Evolutionary conservation across 1,284 basidiomycete genomes (phyloP), one percentile per base, ranked within the genome.

Genomic region (Phaffia rhodozyma): DNA sequence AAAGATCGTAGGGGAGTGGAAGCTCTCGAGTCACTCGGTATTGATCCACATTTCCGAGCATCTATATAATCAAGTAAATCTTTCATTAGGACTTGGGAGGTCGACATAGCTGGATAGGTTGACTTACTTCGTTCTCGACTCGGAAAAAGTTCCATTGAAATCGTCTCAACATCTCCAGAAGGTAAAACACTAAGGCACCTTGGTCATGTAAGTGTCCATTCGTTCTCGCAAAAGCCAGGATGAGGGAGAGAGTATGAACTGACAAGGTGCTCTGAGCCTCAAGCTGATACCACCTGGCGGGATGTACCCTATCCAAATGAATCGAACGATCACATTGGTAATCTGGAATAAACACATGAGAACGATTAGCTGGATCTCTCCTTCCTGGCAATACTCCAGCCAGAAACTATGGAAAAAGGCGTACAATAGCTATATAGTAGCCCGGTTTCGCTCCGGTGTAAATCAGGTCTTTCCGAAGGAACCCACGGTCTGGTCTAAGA

Each of bases 111-210:
- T 32, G 29, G 34, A n/a, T 18, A 34, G 25, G 18, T 23, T 56
- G 25, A 32, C 7, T n/a, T 4, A 47, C 25, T 23, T 20, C 43
- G n/a, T 21, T 32, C 20, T 49, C 30, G n/a, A n/a, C n/a, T 75
- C 84, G 71, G 66, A 91, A 86, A 72, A 94, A 89, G 75, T 96
- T 96, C 92, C 92, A 97, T 69, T 88, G 87, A 76, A 84, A 85
- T 59, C 92, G 81, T 43, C 92, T 78, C 2, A 91, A 71, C 77
- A 91, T 83, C 72, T 97, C 92, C 43, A 89, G 72, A 61, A 86
- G 70, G 0, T 81, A 89, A 9, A 79, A 83, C 60, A 90, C 77
- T 63, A 49, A 11, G 5, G 2, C 2, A 25, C 47, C 13, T 13
- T 23, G 18, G 29, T 3, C 18, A 18, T 16, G 27, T 21, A 30